phyloP scores from a whole-genome alignment of 2,329 filamentous ascomycete genomes.

The Hirsutella rhossiliensis region DNA sequence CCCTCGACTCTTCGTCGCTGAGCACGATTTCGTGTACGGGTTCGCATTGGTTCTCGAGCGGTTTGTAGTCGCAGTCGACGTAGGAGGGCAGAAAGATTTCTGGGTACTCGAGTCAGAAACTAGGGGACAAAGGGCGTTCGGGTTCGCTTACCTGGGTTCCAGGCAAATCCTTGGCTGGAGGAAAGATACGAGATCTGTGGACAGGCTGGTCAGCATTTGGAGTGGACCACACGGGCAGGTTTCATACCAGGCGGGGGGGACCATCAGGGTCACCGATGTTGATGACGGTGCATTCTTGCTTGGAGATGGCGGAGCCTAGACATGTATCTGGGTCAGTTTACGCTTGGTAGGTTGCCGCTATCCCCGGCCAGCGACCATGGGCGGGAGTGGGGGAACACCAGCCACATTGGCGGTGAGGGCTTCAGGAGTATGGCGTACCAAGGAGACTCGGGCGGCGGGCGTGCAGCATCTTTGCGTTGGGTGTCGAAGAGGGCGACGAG shows the following conservation, averaged over 20 bases:
- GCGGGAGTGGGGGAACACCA: background rate
- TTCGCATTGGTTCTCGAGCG: conserved; percentile 63
- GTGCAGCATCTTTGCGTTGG: conserved; percentile 37
- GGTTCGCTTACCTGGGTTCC: conserved; percentile 57
- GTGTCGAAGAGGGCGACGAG: conserved; percentile 44
- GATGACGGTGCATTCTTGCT: conserved; percentile 69
- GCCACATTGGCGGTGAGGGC: background rate
- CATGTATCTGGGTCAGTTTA: conserved; percentile 15
- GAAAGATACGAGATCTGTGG: conserved; percentile 66
- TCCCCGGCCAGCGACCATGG: conserved; percentile 2
- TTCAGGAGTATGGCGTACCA: conserved; percentile 29
- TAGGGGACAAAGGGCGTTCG: background rate
- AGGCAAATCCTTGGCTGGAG: conserved; percentile 68
- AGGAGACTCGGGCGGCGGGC: conserved; percentile 48
- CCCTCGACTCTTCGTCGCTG: conserved; percentile 63
- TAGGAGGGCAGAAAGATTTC: conserved; percentile 77
- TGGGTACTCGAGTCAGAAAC: conserved; percentile 16
- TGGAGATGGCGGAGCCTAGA: conserved; percentile 56
- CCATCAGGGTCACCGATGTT: conserved; percentile 66
- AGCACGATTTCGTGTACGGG: conserved; percentile 68
- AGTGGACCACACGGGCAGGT: background rate
- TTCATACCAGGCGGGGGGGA: conserved; percentile 56
- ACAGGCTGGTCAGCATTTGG: background rate
- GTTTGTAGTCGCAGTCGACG: conserved; percentile 60
- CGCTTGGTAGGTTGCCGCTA: background rate